Base-by-base conservation (phyloP, 345 rosid species). In the Isatis tinctoria region DNA sequence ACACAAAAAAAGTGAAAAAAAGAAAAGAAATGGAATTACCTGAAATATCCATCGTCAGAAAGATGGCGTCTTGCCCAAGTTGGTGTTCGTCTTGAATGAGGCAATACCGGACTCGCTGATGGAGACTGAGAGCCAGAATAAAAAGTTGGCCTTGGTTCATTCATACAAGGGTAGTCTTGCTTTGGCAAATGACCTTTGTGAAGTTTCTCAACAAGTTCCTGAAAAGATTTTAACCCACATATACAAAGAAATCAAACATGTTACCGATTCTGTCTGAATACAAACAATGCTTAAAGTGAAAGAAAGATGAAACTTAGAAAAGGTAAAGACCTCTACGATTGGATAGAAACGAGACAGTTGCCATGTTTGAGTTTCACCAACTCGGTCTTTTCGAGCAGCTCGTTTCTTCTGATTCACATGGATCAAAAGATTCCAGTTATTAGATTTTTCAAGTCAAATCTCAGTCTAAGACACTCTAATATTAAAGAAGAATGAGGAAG, bases 171-270 rank as follows among this genome's bases (percentile, higher is more conserved):
- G 77, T 82, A 95, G 47, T 92, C 97, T 72, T 85, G 87, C 85
- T 92, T 88, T 12, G 97, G 78, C 45, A 95, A 73, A 70, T 85
- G 93, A 58, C 87, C 93, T 78, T 88, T 90, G 80, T 80, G 69
- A 73, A 95, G 93, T 76, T 87, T 92, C 76, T 90, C 94, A 36
- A 88, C 41, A 61, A 95, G 97, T 65, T 95, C 99, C 99, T 95
- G 78, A 61, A 54, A 56, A 52, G 3, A 67, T 22, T 28, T 54
- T 10, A 17, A 17, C 12, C 76, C 41, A 47, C 66, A 67, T 4
- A 61, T 10, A 18, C 11, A 45, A 49, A 48, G 22, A 71, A 72
- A 41, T 36, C 57, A 78, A 57, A 64, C 26, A 41, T 43, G 65
- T 66, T 14, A 53, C 8, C 28, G 22, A 1, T 22, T 8, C 9